Percentiles rank a stretch among this genome's conserved stretches.
These are phyloP conservation scores for Pelargonium australe DNA, from an alignment of 441 rosid genomes.

Conservation along the genomic window DNA sequence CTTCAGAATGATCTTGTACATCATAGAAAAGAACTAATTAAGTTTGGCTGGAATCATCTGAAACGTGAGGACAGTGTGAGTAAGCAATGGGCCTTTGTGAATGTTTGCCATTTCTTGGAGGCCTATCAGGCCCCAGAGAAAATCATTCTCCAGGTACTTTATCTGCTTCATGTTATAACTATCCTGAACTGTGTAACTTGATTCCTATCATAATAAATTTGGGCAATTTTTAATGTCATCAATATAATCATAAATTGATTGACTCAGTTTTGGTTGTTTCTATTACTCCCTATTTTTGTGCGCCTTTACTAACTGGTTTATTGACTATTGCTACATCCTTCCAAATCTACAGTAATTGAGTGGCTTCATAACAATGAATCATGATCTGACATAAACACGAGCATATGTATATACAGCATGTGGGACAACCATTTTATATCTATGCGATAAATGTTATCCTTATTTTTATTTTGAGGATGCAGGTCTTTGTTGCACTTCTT, in stretches of 20 bases:
- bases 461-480: conserved; percentile 28
- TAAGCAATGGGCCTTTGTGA: conserved; percentile 99
- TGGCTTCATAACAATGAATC: not conserved
- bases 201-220: not conserved
- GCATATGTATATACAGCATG: not conserved
- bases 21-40: conserved; percentile 95
- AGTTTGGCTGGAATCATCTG: conserved; percentile 99
- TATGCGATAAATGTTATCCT: conserved; percentile 11
- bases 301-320: not conserved
- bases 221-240: not conserved
- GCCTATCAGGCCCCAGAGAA: conserved; percentile 99
- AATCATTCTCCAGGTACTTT: conserved; percentile 88
- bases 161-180: not conserved
- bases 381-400: not conserved
- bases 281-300: not conserved
- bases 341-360: not conserved
- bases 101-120: conserved; percentile 98
- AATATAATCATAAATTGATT: not conserved
- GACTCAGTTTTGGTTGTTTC: not conserved
- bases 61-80: conserved; percentile 99
- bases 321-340: not conserved
- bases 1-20: conserved; percentile 94
- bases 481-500: conserved; percentile 99
- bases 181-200: not conserved
- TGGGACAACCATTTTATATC: not conserved